Conservation (phyloP, 805 yeast genomes). For the Kregervanrija pseudodelftensis region DNA sequence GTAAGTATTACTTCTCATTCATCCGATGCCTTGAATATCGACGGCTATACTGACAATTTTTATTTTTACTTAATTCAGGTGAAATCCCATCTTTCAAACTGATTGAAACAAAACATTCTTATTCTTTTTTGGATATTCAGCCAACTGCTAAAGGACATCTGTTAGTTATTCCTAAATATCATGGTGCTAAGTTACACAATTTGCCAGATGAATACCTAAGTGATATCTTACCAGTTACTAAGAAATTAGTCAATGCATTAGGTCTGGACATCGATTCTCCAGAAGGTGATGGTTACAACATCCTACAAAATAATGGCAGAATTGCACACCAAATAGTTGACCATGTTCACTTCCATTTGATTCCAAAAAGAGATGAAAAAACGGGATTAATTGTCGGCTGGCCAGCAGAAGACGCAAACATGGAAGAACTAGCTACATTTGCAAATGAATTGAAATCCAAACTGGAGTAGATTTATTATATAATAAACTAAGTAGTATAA, state of each 20-base stretch:
- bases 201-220: constrained; percentile 85
- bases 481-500: too few species aligned
- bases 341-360: constrained; percentile 95
- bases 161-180: constrained; percentile 84
- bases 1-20: constrained; percentile 29
- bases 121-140: constrained; percentile 86
- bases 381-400: constrained; percentile 86
- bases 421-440: constrained; percentile 58
- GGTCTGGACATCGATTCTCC: constrained; percentile 57
- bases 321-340: constrained; percentile 94
- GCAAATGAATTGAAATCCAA: constrained; percentile 54
- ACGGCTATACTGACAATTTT: constrained; percentile 3
- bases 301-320: constrained; percentile 88
- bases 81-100: constrained; percentile 92
- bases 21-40: neutral
- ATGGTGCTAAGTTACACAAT: constrained; percentile 88
- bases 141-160: constrained; percentile 90
- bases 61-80: constrained; percentile 36
- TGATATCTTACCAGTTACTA: constrained; percentile 83
- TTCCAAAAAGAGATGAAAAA: constrained; percentile 71
- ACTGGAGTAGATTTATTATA: constrained; percentile 8
- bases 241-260: constrained; percentile 71
- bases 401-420: constrained; percentile 83
- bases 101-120: constrained; percentile 74
- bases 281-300: constrained; percentile 72